A percentile compares a stretch with the other conserved stretches of the same genome.
These are phyloP conservation scores for Yamadazyma kitorensis DNA, from an alignment of 805 yeast genomes.

Conservation along the genomic window DNA sequence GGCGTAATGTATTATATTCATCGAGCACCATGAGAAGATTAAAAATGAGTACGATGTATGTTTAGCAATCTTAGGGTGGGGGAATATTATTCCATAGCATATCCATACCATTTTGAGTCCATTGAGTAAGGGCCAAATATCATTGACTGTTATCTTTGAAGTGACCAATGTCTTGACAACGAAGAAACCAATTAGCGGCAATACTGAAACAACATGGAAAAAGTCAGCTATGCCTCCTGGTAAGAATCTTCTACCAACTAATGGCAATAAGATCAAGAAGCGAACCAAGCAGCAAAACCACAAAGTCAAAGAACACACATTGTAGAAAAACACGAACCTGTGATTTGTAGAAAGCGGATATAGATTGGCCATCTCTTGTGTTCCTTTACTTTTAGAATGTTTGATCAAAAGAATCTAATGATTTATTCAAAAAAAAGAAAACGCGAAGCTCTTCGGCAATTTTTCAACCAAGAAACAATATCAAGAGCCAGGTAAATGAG, in stretches of 20 bases:
- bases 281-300: conserved; percentile 52
- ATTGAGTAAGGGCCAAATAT: conserved; percentile 28
- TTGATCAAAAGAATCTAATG: too few relatives aligned
- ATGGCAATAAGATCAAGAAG: conserved; percentile 51
- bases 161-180: conserved; percentile 16
- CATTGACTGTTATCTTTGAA: conserved; percentile 9
- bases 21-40: conserved; percentile 35
- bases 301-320: conserved; percentile 35
- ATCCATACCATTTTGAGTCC: conserved; percentile 35
- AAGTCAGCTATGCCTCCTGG: conserved; percentile 75
- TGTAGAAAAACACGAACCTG: conserved; percentile 32
- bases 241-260: conserved; percentile 62
- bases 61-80: conserved; percentile 40
- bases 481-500: conserved; percentile 3
- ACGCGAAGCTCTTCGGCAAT: conserved; percentile 1
- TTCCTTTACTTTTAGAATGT: too few relatives aligned
- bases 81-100: conserved; percentile 40
- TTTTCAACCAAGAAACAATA: neutral
- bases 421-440: neutral
- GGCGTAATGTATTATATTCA: conserved; percentile 28
- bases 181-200: conserved; percentile 28
- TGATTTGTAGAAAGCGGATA: conserved; percentile 35
- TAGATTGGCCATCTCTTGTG: conserved; percentile 32
- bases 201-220: conserved; percentile 41
- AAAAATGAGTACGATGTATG: conserved; percentile 40